Base-by-base conservation (phyloP, 2,329 filamentous ascomycete species). In the Aspergillus uvarum region DNA sequence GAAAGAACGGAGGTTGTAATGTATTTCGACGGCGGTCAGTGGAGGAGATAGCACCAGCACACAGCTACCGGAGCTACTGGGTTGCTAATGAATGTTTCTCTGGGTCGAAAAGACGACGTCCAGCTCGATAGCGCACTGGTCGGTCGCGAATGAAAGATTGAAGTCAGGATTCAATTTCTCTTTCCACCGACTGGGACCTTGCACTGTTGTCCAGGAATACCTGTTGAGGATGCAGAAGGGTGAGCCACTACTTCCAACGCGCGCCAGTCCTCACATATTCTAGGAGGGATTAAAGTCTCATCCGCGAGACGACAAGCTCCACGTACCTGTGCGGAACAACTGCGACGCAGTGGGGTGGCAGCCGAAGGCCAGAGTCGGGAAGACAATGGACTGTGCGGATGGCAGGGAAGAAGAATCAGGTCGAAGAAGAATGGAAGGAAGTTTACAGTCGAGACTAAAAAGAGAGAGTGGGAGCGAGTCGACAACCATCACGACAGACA, bases 251-350 rank as follows among this genome's bases (percentile, higher is more conserved):
- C 16, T 7, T 44, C 8, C 38, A 44, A 35, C 19, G 32, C 32
- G 16, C 32, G 14, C 14, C 14, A 16, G 11, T 35, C 32, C 11
- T 35, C 32, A 8, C 32, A 19, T 4, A 1, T 44, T 6, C 38
- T 19, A 29, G 12, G 35, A 26, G 51, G 51, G 21, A 54, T 54
- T 11, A 31, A 42, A 24, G 1, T 35, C 51, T 47, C 14, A 54
- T 29, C 26, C 26, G 7, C 22, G 10, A 54, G 24, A 54, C 10
- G 35, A 11, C 31, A 42, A 10, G n/a, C 16, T 12, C 12, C 16
- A 54, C 56, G 35, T 53, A 59, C 56, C 56, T 59, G 31, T 51
- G 32, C 38, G 26, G 47, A n/a, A 54, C 49, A 21, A 48, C 31
- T 44, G 26, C 42, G 21, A 48, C 42, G 4, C n/a, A 29, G 35